phyloP scores from a whole-genome alignment of 306 rosid genomes.

The Castanea mollissima region DNA sequence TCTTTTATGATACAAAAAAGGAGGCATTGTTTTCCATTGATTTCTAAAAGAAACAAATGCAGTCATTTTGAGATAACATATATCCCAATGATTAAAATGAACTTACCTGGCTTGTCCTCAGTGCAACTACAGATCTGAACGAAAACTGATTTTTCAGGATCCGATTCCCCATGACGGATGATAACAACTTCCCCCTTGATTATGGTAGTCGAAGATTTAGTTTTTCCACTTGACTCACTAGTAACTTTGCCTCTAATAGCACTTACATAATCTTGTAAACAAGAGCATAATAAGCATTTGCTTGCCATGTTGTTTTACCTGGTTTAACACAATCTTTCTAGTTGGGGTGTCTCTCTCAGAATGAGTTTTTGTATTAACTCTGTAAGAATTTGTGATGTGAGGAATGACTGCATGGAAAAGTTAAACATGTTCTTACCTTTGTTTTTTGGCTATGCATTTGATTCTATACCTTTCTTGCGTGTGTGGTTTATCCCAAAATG shows the following conservation, averaged over 20 bases:
- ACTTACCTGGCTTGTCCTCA: constrained; percentile 49
- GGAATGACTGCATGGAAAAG: not conserved
- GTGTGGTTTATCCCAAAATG: constrained; percentile 11
- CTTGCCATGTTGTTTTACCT: constrained; percentile 20
- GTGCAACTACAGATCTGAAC: constrained; percentile 61
- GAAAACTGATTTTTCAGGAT: constrained; percentile 46
- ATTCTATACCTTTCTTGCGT: constrained; percentile 49
- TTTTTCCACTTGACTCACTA: not conserved
- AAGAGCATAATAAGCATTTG: constrained; percentile 1
- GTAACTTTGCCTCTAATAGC: constrained; percentile 21
- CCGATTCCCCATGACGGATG: constrained; percentile 27
- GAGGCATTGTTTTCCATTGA: too few species aligned
- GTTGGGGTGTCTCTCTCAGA: too few species aligned
- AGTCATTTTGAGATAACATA: not conserved
- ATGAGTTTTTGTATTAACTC: too few species aligned
- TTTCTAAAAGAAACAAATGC: not conserved
- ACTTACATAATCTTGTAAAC: constrained; percentile 1
- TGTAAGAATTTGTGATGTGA: too few species aligned
- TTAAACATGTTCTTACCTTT: not conserved
- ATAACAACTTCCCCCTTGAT: constrained; percentile 43
- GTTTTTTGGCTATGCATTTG: constrained; percentile 30
- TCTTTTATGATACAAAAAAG: too few species aligned
- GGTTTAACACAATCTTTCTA: too few species aligned
- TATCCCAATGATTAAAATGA: not conserved
- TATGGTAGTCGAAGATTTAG: not conserved